Base-by-base conservation (phyloP, 306 rosid genomes). In the Begonia fuchsioides region DNA sequence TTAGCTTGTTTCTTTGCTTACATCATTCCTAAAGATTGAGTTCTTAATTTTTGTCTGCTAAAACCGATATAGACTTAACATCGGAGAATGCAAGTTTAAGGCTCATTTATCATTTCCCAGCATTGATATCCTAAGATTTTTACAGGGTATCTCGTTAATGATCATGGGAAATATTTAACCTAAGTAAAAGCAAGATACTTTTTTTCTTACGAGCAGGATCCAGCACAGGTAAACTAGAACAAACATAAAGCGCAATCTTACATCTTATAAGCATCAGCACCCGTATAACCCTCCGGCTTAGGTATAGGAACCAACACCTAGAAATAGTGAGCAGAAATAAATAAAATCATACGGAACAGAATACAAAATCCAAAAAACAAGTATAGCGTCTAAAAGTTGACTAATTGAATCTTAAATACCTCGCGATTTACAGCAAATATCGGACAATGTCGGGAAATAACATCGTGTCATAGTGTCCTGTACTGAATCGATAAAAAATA, bases 371-470 rank as follows among this genome's bases (percentile, higher is more conserved):
- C 17, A 39, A 44, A 6, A 26, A 3, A 13, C 2, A 20, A 20
- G 5, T 1, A 20, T 1, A 20, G 32, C 32, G 5, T 20, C 3
- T 5, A 26, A 2, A 26, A 50, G 43, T 50, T 12, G 39, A 64
- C 11, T 32, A 20, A 65, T 64, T 5, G 35, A 13, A 55, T 52
- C 43, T 49, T 55, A 44, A 44, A 39, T 9, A 92, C 98, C 98
- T 92, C 98, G 11, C 96, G 94, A 85, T 92, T 85, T 18, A 92
- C 96, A 17, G 70, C 86, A 55, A 77, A 92, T 16, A 73, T 72
- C 43, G 98, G 98, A 68, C 96, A 92, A 69, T 92, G 87, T 15
- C 94, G 81, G 20, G 94, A 95, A 63, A 92, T 85, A 60, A 85
- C 59, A 56, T 85, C 96, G 4, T 85, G 87, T 96, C 98, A 92